Conservation (phyloP, 2,329 filamentous ascomycete species). For the Ophiostoma ips region DNA sequence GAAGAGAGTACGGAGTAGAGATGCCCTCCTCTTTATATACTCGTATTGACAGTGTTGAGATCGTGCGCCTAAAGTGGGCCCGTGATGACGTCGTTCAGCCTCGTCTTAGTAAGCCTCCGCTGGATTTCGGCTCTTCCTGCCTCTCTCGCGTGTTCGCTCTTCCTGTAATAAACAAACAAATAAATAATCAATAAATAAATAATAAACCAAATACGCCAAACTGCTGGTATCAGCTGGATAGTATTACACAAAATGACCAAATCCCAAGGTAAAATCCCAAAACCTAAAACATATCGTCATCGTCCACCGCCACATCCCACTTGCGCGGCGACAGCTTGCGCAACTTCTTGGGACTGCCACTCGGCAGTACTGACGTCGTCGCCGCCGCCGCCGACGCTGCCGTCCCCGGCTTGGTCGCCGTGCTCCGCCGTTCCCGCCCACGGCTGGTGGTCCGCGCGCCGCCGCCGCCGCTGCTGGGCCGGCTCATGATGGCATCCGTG, state of each 20-base stretch:
- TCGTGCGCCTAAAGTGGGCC: no score
- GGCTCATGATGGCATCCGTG: conserved; percentile 5
- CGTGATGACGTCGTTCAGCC: no score
- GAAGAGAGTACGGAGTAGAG: no score
- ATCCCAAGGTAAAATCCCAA: not conserved
- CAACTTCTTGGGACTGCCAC: conserved; percentile 38
- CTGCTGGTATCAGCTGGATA: not conserved
- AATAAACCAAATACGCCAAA: not conserved
- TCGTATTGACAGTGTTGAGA: no score
- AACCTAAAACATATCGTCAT: conserved; percentile 25
- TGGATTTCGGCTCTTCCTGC: no score
- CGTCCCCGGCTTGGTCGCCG: conserved; percentile 9
- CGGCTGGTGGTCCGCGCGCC: not conserved
- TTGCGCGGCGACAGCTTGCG: conserved; percentile 33
- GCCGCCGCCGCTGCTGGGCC: conserved; percentile 6
- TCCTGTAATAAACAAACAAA: no score
- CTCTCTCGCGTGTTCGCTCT: no score
- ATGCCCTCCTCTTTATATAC: no score
- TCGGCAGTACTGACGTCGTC: conserved; percentile 15
- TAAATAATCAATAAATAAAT: not conserved
- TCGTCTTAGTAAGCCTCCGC: no score
- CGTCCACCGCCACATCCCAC: conserved; percentile 29
- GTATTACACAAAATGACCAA: not conserved
- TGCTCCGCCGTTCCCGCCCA: not conserved
- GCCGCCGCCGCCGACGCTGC: conserved; percentile 2